A percentile compares a stretch with the other conserved stretches of the same genome.
Evolutionary conservation across 208 protist genomes (phyloP).

Genomic region (Wallacemonas collosoma): DNA sequence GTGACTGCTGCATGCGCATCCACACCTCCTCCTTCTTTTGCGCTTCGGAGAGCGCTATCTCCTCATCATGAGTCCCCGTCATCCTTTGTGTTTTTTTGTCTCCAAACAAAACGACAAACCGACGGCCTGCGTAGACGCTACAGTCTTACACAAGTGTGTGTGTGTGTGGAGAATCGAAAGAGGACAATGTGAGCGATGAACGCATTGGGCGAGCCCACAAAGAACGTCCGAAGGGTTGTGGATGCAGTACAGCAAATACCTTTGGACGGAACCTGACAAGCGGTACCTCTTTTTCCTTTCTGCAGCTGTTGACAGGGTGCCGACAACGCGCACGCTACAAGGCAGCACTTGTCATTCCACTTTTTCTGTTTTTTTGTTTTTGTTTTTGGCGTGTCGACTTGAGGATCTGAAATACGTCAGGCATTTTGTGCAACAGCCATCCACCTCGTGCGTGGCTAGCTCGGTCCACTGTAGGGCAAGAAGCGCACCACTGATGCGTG

Average conservation of each 20-base stretch:
- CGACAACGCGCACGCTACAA: not conserved
- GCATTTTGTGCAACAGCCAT: too few relatives aligned
- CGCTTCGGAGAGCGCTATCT: not conserved
- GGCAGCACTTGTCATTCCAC: not conserved
- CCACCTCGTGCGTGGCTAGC: not conserved
- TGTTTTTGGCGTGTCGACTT: not conserved
- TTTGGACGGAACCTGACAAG: too few relatives aligned
- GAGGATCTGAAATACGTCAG: too few relatives aligned
- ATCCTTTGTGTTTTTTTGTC: too few relatives aligned
- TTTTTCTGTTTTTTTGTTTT: not conserved
- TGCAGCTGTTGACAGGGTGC: too few relatives aligned
- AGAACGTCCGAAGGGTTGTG: too few relatives aligned
- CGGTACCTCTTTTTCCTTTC: too few relatives aligned
- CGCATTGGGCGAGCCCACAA: too few relatives aligned
- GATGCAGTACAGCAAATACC: too few relatives aligned
- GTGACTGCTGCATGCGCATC: slow-evolving; percentile 29
- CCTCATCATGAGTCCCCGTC: too few relatives aligned
- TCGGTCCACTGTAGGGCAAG: not conserved
- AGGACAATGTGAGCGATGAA: not conserved
- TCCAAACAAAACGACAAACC: too few relatives aligned
- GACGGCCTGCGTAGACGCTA: not conserved
- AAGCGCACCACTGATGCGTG: too few relatives aligned
- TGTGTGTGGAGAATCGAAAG: slow-evolving; percentile 16
- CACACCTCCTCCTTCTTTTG: slow-evolving; percentile 33
- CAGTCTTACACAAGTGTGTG: not conserved